Percentiles rank a stretch among this genome's conserved stretches.
Evolutionary conservation across 345 rosid genomes (phyloP).

Genomic region (Acer negundo): DNA sequence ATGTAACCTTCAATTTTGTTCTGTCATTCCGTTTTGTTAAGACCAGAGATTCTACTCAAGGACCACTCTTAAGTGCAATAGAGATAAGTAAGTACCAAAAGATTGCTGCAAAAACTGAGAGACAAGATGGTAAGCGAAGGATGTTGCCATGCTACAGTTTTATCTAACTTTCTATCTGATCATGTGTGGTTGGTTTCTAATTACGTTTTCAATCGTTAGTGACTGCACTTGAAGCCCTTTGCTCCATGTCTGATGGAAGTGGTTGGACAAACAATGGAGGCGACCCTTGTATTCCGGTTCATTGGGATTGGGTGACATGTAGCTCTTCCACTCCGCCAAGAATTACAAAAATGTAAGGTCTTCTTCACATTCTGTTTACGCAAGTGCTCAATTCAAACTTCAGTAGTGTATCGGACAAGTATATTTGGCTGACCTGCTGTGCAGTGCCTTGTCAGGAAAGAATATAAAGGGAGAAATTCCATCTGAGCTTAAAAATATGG

Average conservation of each 20-base stretch:
- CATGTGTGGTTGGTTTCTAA: conserved; percentile 11
- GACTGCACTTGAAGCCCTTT: conserved; percentile 56
- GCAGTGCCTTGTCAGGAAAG: conserved; percentile 73
- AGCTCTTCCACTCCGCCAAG: conserved; percentile 70
- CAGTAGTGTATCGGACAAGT: neutral
- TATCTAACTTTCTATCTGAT: neutral
- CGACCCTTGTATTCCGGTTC: conserved; percentile 89
- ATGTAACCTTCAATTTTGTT: conserved; percentile 72
- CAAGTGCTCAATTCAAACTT: conserved; percentile 4
- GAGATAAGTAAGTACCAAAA: conserved; percentile 83
- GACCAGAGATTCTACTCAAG: conserved; percentile 79
- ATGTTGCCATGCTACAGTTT: neutral
- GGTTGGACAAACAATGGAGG: conserved; percentile 71
- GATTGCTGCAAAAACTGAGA: conserved; percentile 64
- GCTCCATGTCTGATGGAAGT: conserved; percentile 48
- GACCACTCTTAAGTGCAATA: conserved; percentile 87
- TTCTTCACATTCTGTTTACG: too few relatives aligned
- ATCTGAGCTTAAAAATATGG: conserved; percentile 62
- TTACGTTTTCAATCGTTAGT: conserved; percentile 45
- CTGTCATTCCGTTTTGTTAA: conserved; percentile 72
- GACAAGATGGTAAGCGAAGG: conserved; percentile 61
- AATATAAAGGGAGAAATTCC: conserved; percentile 66
- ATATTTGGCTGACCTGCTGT: conserved; percentile 23
- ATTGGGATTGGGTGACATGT: conserved; percentile 86
- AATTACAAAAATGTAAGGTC: conserved; percentile 82